These are phyloP conservation scores for Staphylotrichum longicolle DNA, from an alignment of 495 filamentous ascomycete species.

Conservation along the genomic window DNA sequence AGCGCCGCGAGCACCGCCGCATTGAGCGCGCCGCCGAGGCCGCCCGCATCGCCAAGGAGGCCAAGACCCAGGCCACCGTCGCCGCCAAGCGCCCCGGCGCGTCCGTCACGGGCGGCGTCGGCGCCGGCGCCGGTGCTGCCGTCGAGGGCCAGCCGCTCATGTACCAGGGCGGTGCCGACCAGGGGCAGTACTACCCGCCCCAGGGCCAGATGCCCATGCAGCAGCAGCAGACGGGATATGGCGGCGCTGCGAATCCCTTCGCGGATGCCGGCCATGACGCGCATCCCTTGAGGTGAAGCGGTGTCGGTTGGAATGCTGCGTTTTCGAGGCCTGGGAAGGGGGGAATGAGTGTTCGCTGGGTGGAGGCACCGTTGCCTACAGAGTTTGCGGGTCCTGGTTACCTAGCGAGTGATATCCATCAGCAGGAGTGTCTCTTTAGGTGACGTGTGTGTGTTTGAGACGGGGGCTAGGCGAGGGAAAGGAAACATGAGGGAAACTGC, in stretches of 20 bases:
- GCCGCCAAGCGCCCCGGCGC: constrained; percentile 38
- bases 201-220: not conserved
- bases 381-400: too few species aligned
- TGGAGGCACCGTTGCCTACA: too few species aligned
- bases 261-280: constrained; percentile 19
- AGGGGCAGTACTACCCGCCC: constrained; percentile 6
- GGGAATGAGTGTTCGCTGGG: too few species aligned
- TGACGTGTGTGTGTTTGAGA: not conserved
- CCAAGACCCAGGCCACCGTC: constrained; percentile 28
- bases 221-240: constrained; percentile 10
- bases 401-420: too few species aligned
- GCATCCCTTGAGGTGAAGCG: constrained; percentile 20
- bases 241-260: constrained; percentile 26
- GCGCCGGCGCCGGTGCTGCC: constrained; percentile 69
- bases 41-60: constrained; percentile 39
- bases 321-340: too few species aligned
- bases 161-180: constrained; percentile 18
- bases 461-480: not conserved
- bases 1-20: constrained; percentile 35
- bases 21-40: constrained; percentile 35
- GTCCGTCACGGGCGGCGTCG: constrained; percentile 67
- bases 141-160: constrained; percentile 41
- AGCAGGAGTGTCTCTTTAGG: too few species aligned
- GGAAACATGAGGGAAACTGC: not conserved
- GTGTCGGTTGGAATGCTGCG: not conserved